Base-by-base conservation (phyloP, 805 yeast species). In the Wickerhamomyces rabaulensis region DNA sequence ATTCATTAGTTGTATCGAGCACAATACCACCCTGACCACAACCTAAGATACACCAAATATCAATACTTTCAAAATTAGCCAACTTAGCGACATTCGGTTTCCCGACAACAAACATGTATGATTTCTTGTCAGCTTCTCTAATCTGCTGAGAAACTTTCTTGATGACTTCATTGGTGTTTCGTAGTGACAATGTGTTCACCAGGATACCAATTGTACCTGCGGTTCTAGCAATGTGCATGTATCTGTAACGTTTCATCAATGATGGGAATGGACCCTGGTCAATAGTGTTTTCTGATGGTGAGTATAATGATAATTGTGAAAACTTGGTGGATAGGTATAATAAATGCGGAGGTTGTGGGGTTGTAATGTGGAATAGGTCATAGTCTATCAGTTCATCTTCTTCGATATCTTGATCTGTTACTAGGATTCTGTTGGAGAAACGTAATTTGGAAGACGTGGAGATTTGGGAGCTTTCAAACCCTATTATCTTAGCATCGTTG, bases 41-140 rank as follows among this genome's bases (percentile, higher is more conserved):
- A 0, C 99, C 99, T 13, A 94, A 66, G 12, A 94, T 78, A 59
- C 95, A 91, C 98, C 99, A 94, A 20, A 87, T 76, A 55, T 94
- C 98, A 13, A 94, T 78, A n/a, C 80, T 82, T 52, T 92, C 99
- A 62, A 94, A 94, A 63, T 94, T 94, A 9, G 98, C 99, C 43
- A 94, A 71, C 60, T 94, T 94, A 22, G 99, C 96, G 17, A 94
- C 97, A 60, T 94, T 94, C 9, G 98, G 98, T 64, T 94, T 94
- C 10, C 99, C 99, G 4, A 94, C 98, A 4, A 91, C 98, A 68
- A 94, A 90, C 61, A 89, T 77, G 61, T 94, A 94, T 54, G 87
- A 92, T 60, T 94, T 94, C 66, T 94, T 94, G 2, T 87, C 97
- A 0, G 92, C 90, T 4, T 70, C 73, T 43, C 73, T 76, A 48